Evolutionary conservation across 768 basidiomycete genomes (phyloP).

Genomic region (Sarcomyxa edulis): DNA sequence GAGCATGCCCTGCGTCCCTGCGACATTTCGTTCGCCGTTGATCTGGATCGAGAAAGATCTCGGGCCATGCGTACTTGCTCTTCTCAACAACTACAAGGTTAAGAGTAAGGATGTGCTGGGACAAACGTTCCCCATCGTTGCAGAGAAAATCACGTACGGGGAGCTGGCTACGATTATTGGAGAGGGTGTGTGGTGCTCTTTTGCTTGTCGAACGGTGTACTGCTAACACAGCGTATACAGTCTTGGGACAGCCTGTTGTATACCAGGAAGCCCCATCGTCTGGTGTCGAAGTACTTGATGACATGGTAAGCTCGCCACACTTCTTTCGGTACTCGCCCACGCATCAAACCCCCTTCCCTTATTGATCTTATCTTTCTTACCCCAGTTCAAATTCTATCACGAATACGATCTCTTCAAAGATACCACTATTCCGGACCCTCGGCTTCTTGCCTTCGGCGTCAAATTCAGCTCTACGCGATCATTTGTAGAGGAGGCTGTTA

Average conservation of each 20-base stretch:
- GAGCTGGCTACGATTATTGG: constrained; percentile 10
- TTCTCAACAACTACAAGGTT: constrained; percentile 10
- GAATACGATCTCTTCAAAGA: constrained; percentile 4
- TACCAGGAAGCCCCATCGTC: constrained; percentile 5
- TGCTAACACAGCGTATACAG: constrained; percentile 1
- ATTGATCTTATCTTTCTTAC: no score
- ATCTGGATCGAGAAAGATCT: constrained; percentile 13
- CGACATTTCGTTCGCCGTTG: no score
- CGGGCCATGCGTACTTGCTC: constrained; percentile 8
- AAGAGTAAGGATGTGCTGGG: constrained; percentile 7
- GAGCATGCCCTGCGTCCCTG: no score
- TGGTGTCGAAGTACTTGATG: constrained; percentile 11
- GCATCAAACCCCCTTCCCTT: background rate
- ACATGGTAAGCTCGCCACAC: constrained; percentile 9
- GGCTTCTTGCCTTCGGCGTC: constrained; percentile 9
- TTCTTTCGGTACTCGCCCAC: background rate
- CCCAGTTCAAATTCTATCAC: constrained; percentile 9
- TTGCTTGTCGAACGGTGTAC: constrained; percentile 1
- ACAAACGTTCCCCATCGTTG: constrained; percentile 9
- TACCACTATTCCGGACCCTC: constrained; percentile 8
- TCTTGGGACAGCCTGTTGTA: constrained; percentile 10
- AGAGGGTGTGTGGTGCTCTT: constrained; percentile 10
- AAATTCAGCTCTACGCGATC: constrained; percentile 13
- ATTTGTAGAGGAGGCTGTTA: constrained; percentile 8
- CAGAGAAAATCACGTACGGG: constrained; percentile 10